Base-by-base conservation (phyloP, 2,329 filamentous ascomycete genomes). In the Acephala macrosclerotiorum region DNA sequence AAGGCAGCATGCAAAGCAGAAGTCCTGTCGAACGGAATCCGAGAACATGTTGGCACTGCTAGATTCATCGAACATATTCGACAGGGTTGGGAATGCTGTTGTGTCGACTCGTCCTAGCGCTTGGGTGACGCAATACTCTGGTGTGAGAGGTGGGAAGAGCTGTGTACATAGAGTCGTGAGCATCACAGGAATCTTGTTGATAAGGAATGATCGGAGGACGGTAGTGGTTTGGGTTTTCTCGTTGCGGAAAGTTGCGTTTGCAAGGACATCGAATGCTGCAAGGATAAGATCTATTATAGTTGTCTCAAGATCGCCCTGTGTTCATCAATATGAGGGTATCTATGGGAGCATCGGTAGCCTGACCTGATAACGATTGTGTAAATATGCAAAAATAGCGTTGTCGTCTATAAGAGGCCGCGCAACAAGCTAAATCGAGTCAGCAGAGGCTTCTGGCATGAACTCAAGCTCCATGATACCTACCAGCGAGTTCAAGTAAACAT, bases 1-100 rank as follows among this genome's bases (percentile, higher is more conserved):
- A 45, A 97, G 84, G 62, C 92, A 93, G 75, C 96, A 99, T 0
- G 95, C 90, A 69, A 96, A 96, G 47, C 97, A 87, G 71, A 98
- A 98, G 67, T 97, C 82, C 79, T 91, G 91, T 29, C 90, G 86
- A 33, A 92, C 93, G 66, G 89, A 86, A 33, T 88, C 86, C 2
- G 91, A 80, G 42, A 85, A 82, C 61, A 85, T 86, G 61, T 80
- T 80, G 20, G 78, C 81, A 38, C 80, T 80, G 38, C 80, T 80
- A 75, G 83, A 83, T 25, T 87, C 86, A 60, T 87, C 83, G 66
- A 90, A 89, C 72, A 88, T 84, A 58, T 87, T 86, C 12, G 88
- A 89, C 61, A 90, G 84, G 0, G 88, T 87, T 4, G 88, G 87
- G 69, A 91, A 90, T 0, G 84, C 81, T 63, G 87, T 85, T 0